Evolutionary conservation across 2,329 filamentous ascomycete species (phyloP).

Genomic region (Colletotrichum ledebouriae): DNA sequence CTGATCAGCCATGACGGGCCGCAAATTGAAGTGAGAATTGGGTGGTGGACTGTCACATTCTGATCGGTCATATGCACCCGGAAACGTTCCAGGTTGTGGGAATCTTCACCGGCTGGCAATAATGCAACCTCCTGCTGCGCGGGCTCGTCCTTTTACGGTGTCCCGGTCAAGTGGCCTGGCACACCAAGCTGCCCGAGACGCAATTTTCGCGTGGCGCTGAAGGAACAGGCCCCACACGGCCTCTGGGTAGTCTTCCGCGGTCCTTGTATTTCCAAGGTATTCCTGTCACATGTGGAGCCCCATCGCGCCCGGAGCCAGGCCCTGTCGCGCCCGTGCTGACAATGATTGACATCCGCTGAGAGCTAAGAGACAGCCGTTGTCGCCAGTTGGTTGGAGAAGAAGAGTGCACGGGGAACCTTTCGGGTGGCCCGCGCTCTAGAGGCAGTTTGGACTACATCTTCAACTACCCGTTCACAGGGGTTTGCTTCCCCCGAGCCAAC

Average conservation of each 20-base stretch:
- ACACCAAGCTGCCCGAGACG: slow-evolving; percentile 16
- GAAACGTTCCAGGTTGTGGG: slow-evolving; percentile 29
- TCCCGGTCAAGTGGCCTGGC: slow-evolving; percentile 36
- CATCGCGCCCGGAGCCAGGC: too few species aligned
- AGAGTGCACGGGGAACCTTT: slow-evolving; percentile 29
- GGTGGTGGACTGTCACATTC: slow-evolving; percentile 39
- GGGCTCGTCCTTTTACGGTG: slow-evolving; percentile 29
- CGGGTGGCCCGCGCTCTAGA: slow-evolving; percentile 13
- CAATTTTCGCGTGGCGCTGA: slow-evolving; percentile 29
- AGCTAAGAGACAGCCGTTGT: not conserved
- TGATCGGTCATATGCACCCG: slow-evolving; percentile 37
- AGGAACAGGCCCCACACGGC: slow-evolving; percentile 33
- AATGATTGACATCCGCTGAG: too few species aligned
- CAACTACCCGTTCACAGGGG: slow-evolving; percentile 34
- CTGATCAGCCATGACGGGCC: not conserved
- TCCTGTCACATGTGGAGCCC: too few species aligned
- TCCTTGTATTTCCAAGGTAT: slow-evolving; percentile 15
- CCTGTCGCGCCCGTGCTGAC: too few species aligned
- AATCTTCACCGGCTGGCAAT: slow-evolving; percentile 35
- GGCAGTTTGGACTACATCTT: slow-evolving; percentile 40
- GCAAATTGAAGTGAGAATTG: slow-evolving; percentile 2
- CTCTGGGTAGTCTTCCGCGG: slow-evolving; percentile 21
- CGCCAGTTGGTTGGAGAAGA: slow-evolving; percentile 15
- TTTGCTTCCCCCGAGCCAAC: slow-evolving; percentile 1
- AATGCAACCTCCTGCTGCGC: slow-evolving; percentile 23